Percentiles rank a stretch among this genome's conserved stretches.
Conservation (phyloP, 2,329 filamentous ascomycete species). For the Ciborinia camelliae region DNA sequence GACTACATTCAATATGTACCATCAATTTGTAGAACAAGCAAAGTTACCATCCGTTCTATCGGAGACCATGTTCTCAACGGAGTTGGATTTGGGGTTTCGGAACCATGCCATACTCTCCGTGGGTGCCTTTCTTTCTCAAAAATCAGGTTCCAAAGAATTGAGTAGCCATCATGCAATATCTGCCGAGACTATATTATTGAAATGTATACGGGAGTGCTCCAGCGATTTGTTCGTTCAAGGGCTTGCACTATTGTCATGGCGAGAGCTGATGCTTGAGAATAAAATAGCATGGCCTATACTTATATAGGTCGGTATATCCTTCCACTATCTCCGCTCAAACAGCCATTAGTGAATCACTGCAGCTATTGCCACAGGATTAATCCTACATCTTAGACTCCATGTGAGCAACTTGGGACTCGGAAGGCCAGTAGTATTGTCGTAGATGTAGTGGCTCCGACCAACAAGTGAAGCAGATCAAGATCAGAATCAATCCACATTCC, state of each 20-base stretch:
- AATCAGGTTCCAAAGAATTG: background rate
- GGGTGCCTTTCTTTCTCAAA: slow-evolving; percentile 1
- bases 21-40: slow-evolving; percentile 10
- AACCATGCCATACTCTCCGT: slow-evolving; percentile 3
- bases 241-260: slow-evolving; percentile 3
- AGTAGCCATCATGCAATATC: background rate
- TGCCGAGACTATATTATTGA: background rate
- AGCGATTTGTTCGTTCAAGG: slow-evolving; percentile 8
- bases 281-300: slow-evolving; percentile 7
- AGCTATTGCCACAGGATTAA: slow-evolving; percentile 5
- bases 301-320: background rate
- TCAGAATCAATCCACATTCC: background rate
- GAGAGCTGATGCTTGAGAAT: slow-evolving; percentile 7
- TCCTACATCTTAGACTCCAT: slow-evolving; percentile 4
- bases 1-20: slow-evolving; percentile 4
- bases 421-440: too few species aligned
- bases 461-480: background rate
- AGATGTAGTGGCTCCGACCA: too few species aligned
- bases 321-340: background rate
- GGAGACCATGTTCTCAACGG: background rate
- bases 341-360: background rate
- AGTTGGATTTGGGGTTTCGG: background rate
- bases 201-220: background rate
- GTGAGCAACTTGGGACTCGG: background rate
- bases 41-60: background rate